A percentile compares a stretch with the other conserved stretches of the same genome.
Evolutionary conservation across 768 basidiomycete genomes (phyloP).

Genomic region (Asterophora lycoperdoides): DNA sequence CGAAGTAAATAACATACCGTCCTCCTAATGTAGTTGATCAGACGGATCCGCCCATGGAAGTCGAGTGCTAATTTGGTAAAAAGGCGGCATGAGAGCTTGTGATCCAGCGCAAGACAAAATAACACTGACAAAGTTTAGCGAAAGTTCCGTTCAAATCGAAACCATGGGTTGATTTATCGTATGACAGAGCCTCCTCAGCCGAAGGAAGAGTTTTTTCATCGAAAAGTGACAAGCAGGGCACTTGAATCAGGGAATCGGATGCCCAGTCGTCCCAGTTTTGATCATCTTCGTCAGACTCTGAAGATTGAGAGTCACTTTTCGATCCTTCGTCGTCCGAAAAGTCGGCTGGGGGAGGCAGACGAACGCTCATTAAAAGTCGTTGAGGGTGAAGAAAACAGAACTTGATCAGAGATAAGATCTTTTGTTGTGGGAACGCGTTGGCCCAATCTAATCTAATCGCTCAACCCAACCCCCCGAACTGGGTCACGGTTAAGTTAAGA

Average conservation of each 20-base stretch:
- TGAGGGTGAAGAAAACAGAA: neutral
- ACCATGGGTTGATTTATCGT: constrained; percentile 57
- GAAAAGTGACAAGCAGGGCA: constrained; percentile 69
- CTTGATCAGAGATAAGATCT: neutral
- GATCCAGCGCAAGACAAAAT: neutral
- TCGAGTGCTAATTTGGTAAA: constrained; percentile 54
- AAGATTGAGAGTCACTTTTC: constrained; percentile 23
- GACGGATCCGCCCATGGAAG: constrained; percentile 70
- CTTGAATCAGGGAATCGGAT: constrained; percentile 55
- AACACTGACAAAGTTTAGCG: constrained; percentile 49
- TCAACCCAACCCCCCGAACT: no score
- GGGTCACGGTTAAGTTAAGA: neutral
- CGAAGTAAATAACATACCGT: constrained; percentile 38
- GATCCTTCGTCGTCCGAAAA: constrained; percentile 20
- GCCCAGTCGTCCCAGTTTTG: constrained; percentile 79
- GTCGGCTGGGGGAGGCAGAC: constrained; percentile 28
- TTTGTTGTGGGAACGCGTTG: constrained; percentile 2
- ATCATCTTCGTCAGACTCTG: constrained; percentile 42
- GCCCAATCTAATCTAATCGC: constrained; percentile 12
- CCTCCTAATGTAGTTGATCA: constrained; percentile 86
- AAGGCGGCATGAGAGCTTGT: neutral
- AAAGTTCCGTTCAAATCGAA: constrained; percentile 58
- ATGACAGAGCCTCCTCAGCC: constrained; percentile 50
- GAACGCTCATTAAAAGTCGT: constrained; percentile 34
- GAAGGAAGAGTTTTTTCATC: constrained; percentile 59